These are phyloP conservation scores for Sanghuangporus sanghuang DNA, from an alignment of 1,284 basidiomycete species.

Conservation along the genomic window DNA sequence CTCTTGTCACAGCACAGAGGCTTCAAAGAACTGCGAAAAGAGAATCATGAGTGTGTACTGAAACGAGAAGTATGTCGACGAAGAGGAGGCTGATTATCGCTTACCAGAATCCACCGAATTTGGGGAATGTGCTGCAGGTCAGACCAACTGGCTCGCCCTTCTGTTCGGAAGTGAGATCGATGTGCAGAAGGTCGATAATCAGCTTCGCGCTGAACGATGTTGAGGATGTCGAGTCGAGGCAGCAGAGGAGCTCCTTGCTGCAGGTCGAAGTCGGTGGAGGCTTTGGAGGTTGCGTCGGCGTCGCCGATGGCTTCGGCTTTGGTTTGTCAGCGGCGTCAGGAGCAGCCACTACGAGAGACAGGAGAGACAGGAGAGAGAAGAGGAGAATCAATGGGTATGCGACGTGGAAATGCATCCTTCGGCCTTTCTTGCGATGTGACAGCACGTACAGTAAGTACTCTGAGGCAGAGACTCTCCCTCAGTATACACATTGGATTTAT, in stretches of 20 bases:
- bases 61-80: not conserved
- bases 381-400: not conserved
- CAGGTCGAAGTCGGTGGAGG: constrained; percentile 2
- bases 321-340: not conserved
- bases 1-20: constrained; percentile 8
- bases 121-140: constrained; percentile 2
- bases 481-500: not conserved
- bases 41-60: not conserved
- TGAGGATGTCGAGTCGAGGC: not conserved
- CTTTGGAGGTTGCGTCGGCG: constrained; percentile 4
- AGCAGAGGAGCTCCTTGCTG: constrained; percentile 8
- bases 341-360: not conserved
- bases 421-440: not conserved
- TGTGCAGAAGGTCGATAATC: constrained; percentile 1
- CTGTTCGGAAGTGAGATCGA: not conserved
- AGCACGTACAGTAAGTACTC: not conserved
- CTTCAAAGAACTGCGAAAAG: not conserved
- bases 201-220: not conserved
- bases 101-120: not conserved
- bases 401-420: not conserved
- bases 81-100: not conserved
- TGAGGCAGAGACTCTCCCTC: not conserved
- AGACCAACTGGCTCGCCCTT: constrained; percentile 1
- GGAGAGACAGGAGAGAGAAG: not conserved
- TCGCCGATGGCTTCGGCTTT: constrained; percentile 9